These are phyloP conservation scores for Ophidiomyces ophidiicola DNA, from an alignment of 2,329 filamentous ascomycete species.

Conservation along the genomic window DNA sequence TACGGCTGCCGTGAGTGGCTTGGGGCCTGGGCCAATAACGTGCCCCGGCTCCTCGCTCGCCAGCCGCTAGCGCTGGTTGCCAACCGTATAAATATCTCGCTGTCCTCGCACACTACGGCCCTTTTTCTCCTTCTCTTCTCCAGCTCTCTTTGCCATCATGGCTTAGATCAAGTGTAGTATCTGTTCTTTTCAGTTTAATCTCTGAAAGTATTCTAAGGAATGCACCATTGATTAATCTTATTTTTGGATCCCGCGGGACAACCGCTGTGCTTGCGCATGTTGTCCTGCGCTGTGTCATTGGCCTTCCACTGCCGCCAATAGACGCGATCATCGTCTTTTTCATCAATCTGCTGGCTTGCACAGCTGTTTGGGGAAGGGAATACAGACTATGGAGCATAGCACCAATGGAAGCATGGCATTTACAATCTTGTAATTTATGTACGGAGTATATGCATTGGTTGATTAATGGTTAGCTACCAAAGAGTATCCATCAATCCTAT, in stretches of 20 bases:
- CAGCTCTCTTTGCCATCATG: slow-evolving; percentile 44
- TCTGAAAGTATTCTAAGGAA: slow-evolving; percentile 69
- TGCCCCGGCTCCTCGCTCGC: slow-evolving; percentile 7
- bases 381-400: too few relatives aligned
- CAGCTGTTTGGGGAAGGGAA: slow-evolving; percentile 47
- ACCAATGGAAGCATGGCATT: slow-evolving; percentile 6
- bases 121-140: slow-evolving; percentile 34
- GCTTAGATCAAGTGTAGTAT: slow-evolving; percentile 93
- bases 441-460: too few relatives aligned
- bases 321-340: slow-evolving; percentile 53
- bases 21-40: slow-evolving; percentile 14
- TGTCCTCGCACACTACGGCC: slow-evolving; percentile 19
- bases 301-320: slow-evolving; percentile 63
- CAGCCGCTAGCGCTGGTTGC: slow-evolving; percentile 16
- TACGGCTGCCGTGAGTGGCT: too few relatives aligned
- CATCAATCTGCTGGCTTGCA: slow-evolving; percentile 44
- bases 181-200: slow-evolving; percentile 97
- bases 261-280: slow-evolving; percentile 64
- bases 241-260: slow-evolving; percentile 50
- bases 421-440: too few relatives aligned
- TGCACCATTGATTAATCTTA: slow-evolving; percentile 69
- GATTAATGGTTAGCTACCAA: too few relatives aligned
- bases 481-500: too few relatives aligned
- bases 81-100: slow-evolving; percentile 24
- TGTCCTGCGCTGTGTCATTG: slow-evolving; percentile 56